Evolutionary conservation across 2,329 filamentous ascomycete species (phyloP), one percentile per base, ranked within the genome.

Genomic region (Colletotrichum sp.): DNA sequence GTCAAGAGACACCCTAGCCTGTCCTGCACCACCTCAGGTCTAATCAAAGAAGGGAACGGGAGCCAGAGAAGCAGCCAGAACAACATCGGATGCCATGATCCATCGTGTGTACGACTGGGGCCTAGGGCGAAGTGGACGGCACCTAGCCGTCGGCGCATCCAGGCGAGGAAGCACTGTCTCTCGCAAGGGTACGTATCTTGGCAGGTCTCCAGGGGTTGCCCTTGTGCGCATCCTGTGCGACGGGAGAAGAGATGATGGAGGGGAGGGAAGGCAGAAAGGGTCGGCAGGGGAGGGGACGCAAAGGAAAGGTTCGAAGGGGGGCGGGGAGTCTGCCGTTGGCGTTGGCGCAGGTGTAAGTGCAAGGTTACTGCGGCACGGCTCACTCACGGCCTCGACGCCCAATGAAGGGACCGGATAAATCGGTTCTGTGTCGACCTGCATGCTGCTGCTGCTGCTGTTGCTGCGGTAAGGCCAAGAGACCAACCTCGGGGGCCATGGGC

Each of bases 1-100:
- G 64, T 59, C 39, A 55, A 16, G 13, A 52, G 32, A 64, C 69
- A 49, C 39, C 39, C 39, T 49, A n/a, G 18, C 57, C 57, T 21
- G 8, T 12, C 21, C 34, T 69, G 32, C 73, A 52, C 57, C 30
- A 64, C 21, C 30, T 62, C 49, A 52, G 57, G 49, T 60, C 18
- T 73, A 49, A 69, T 73, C 70, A 73, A 73, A 76, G 70, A 73
- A 76, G 68, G 57, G 73, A 73, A 69, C 70, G 70, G 59, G 70
- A 72, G 64, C 44, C 65, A 49, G 39, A 68, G 68, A 57, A 64
- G 70, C 32, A 26, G 34, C 64, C 55, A 62, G 34, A 62, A 62
- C 26, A 26, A 68, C 34, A 73, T 68, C 69, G 59, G 73, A 76
- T 68, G 73, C 64, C 67, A 59, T 76, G 73, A 60, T 68, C 32